Percentiles rank a stretch among this genome's conserved stretches.
Conservation (phyloP, 208 protist genomes). For the Acanthamoeba sp. region DNA sequence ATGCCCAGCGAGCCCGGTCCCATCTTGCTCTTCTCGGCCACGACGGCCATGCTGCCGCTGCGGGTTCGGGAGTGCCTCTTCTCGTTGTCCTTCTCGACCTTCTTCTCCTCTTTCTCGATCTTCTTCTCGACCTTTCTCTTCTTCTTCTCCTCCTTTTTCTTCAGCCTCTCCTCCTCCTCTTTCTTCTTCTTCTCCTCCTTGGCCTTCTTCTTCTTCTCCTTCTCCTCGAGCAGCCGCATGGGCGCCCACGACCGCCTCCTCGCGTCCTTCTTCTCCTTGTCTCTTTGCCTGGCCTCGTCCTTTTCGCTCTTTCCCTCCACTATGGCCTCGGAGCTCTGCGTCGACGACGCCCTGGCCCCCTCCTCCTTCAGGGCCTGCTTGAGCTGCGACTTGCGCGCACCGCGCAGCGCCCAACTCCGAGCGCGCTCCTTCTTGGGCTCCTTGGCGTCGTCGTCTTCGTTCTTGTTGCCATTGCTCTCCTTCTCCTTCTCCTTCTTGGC, state of each 20-base stretch:
- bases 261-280: not conserved
- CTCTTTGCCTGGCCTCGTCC: not conserved
- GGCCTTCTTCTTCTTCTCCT: conserved; percentile 49
- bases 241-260: conserved; percentile 15
- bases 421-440: conserved; percentile 1
- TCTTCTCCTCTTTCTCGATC: conserved; percentile 26
- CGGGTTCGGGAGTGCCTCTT: conserved; percentile 10
- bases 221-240: conserved; percentile 28
- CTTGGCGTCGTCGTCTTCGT: not conserved
- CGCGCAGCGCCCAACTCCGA: conserved; percentile 16
- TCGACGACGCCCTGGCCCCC: not conserved
- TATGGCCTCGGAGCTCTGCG: not conserved
- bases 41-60: not conserved
- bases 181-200: conserved; percentile 38
- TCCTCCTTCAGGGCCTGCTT: conserved; percentile 26
- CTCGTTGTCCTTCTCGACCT: not conserved
- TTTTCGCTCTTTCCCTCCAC: not conserved
- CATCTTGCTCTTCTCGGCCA: not conserved
- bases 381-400: not conserved
- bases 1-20: not conserved
- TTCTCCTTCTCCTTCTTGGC: not conserved
- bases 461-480: not conserved
- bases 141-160: conserved; percentile 49
- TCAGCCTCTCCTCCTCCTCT: not conserved
- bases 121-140: conserved; percentile 43